Conservation (phyloP, 1,139 yeast genomes). For the Sugiyamaella xylanicola region DNA sequence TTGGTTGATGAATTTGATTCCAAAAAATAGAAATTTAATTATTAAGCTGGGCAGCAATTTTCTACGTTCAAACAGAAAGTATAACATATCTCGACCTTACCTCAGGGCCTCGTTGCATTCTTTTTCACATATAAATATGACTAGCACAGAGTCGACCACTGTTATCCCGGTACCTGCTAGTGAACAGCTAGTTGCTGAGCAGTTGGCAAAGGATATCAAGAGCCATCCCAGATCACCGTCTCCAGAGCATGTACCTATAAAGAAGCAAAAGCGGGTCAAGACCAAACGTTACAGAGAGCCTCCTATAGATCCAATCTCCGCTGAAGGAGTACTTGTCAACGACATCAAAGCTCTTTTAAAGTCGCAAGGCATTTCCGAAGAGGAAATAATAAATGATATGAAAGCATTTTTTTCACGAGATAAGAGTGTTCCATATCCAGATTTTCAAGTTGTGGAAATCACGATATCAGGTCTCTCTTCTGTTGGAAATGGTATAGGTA, state of each 20-base stretch:
- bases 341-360: constrained; percentile 68
- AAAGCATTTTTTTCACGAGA: constrained; percentile 62
- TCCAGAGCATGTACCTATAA: background rate
- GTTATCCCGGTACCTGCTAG: background rate
- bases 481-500: constrained; percentile 58
- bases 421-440: constrained; percentile 54
- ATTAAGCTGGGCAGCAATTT: background rate
- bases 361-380: constrained; percentile 48
- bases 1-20: constrained; percentile 10
- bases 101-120: background rate
- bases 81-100: background rate
- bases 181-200: background rate
- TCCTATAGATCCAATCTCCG: constrained; percentile 72
- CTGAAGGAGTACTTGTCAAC: constrained; percentile 73
- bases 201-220: background rate
- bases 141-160: background rate
- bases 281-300: constrained; percentile 59
- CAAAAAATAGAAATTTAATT: constrained; percentile 4
- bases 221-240: constrained; percentile 13
- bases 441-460: constrained; percentile 62
- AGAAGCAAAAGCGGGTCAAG: constrained; percentile 40
- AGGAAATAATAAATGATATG: constrained; percentile 64
- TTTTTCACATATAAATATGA: too few relatives aligned
- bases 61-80: background rate
- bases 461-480: constrained; percentile 62